These are phyloP conservation scores for Trichoderma sp. DNA, from an alignment of 2,329 filamentous ascomycete species.

Conservation along the genomic window DNA sequence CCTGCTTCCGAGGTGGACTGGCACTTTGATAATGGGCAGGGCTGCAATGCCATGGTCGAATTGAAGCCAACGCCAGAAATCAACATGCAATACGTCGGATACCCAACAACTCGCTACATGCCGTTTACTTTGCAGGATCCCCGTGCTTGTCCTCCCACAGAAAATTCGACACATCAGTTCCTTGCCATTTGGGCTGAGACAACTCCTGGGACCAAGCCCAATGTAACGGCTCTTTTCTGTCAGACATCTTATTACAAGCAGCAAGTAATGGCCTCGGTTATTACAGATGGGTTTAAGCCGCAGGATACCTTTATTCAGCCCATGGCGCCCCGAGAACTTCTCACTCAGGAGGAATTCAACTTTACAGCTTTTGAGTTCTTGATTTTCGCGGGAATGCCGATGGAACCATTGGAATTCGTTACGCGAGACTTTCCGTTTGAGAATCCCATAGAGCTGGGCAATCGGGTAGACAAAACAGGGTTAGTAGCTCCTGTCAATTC, in stretches of 20 bases:
- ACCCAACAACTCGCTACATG: no score
- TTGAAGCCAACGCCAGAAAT: neutral
- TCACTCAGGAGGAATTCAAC: slow-evolving; percentile 41
- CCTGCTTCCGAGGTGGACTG: neutral
- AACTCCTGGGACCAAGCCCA: no score
- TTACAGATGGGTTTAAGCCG: slow-evolving; percentile 25
- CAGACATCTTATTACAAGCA: slow-evolving; percentile 24
- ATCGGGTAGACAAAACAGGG: slow-evolving; percentile 26
- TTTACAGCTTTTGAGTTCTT: slow-evolving; percentile 42
- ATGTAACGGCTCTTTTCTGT: slow-evolving; percentile 34
- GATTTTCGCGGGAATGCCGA: slow-evolving; percentile 34
- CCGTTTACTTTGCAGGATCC: slow-evolving; percentile 30
- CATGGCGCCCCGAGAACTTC: slow-evolving; percentile 6
- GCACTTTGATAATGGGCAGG: slow-evolving; percentile 44
- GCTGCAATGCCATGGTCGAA: slow-evolving; percentile 39
- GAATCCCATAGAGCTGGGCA: slow-evolving; percentile 39
- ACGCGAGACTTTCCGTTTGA: slow-evolving; percentile 37
- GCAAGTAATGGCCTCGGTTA: slow-evolving; percentile 35
- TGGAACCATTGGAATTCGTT: neutral
- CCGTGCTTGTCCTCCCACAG: slow-evolving; percentile 36
- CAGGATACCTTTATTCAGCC: slow-evolving; percentile 25
- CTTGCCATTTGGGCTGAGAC: slow-evolving; percentile 13
- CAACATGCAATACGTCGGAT: slow-evolving; percentile 18
- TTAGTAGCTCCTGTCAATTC: slow-evolving; percentile 32
- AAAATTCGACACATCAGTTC: slow-evolving; percentile 13